Base-by-base conservation (phyloP, 306 rosid species). In the Vachellia pachyceras region DNA sequence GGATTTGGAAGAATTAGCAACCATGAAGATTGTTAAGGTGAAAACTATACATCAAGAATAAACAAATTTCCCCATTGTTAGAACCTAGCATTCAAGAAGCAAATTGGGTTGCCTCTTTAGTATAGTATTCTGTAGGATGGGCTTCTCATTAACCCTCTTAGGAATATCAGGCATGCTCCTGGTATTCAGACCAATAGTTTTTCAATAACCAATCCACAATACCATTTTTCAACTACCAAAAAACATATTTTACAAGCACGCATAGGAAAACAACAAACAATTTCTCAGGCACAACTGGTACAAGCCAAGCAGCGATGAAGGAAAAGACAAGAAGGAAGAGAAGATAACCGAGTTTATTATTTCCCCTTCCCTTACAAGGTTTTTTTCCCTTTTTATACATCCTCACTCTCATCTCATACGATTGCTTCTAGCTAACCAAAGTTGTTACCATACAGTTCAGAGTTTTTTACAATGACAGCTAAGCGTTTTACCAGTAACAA, bases 31-130 rank as follows among this genome's bases (percentile, higher is more conserved):
- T 3, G 2, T 54, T 57, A 57, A 13, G 46, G 22, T 49, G 49
- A 3, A 29, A 46, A 17, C 10, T 49, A 25, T 49, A 49, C 29
- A 33, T 72, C 37, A 5, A 42, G n/a, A 69, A 42, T 42, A 3
- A 46, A 33, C 17, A 49, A 33, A 49, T 69, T 52, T 12, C 58
- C 70, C 35, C 77, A 36, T 78, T 76, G 74, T 64, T 77, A 78
- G 84, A 81, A 84, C 76, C 44, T 39, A 67, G 1, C 47, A 18
- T 40, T 42, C 39, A 10, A 67, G 47, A 42, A 39, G 47, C 72
- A 10, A 10, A 39, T 64, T 33, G 20, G 14, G 40, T 63, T 29
- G 22, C 22, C 9, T 2, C 22, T 63, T 63, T 63, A 6, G 42
- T 2, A 3, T 7, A n/a, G 25, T 66, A 7, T 36, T 65, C 41